Percentiles rank a stretch among this genome's conserved stretches.
Conservation (phyloP, 352 stramenopile species). For the Aphanomyces invadans region DNA sequence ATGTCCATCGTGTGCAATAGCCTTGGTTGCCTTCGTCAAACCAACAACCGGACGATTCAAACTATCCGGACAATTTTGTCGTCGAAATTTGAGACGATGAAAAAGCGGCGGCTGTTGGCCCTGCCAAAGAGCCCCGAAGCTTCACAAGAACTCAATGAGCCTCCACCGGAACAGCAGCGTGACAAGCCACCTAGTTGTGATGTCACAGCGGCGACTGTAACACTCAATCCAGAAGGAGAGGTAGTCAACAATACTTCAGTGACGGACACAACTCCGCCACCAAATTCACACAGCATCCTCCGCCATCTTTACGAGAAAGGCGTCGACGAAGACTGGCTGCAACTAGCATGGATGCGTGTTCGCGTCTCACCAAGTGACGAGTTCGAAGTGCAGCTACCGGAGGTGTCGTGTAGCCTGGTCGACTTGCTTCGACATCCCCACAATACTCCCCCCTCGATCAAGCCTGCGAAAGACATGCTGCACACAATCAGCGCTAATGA, state of each 20-base stretch:
- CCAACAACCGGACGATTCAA: not conserved
- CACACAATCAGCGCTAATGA: not conserved
- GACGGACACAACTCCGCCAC: not conserved
- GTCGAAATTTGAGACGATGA: conserved; percentile 6
- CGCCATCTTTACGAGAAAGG: conserved; percentile 16
- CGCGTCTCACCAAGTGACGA: not conserved
- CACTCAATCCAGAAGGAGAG: not conserved
- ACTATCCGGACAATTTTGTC: not conserved
- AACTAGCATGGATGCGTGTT: conserved; percentile 22
- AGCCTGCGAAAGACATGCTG: not conserved
- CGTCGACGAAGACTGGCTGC: conserved; percentile 14
- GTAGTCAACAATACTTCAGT: no score
- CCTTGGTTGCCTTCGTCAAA: not conserved
- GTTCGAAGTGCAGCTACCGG: not conserved
- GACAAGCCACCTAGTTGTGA: not conserved
- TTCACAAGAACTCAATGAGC: not conserved
- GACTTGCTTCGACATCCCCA: conserved; percentile 2
- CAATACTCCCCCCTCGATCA: not conserved
- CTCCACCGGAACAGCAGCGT: not conserved
- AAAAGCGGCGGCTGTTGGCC: conserved; percentile 14
- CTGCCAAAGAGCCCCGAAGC: conserved; percentile 13
- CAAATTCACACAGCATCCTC: not conserved
- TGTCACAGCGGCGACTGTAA: not conserved
- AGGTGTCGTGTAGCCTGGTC: not conserved
- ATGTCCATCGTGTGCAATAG: conserved; percentile 45